A percentile compares a stretch with the other conserved stretches of the same genome.
Evolutionary conservation across 192 early-diverging fungal species (phyloP).

Genomic region (Entomortierella beljakovae): DNA sequence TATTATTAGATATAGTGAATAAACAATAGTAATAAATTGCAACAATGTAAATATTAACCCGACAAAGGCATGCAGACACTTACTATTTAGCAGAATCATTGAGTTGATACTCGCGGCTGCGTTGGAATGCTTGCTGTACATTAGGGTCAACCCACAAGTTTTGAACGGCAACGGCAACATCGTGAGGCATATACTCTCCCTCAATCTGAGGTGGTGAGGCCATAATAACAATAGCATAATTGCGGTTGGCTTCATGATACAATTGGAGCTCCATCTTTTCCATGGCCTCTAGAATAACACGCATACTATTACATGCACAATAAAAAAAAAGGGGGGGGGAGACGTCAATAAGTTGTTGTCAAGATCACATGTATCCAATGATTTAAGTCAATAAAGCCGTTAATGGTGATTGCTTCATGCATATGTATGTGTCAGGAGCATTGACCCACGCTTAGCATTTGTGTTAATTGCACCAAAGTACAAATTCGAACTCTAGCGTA

Average conservation of each 20-base stretch:
- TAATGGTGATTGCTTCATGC: too few species aligned
- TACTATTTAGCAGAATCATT: conserved; percentile 97
- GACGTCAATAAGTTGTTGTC: too few species aligned
- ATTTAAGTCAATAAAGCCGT: too few species aligned
- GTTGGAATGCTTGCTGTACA: conserved; percentile 83
- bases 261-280: conserved; percentile 82
- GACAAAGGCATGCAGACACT: conserved; percentile 20
- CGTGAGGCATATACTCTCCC: conserved; percentile 83
- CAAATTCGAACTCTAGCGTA: neutral
- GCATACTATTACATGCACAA: conserved; percentile 68
- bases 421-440: neutral
- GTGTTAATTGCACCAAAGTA: neutral
- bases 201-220: conserved; percentile 90
- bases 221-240: conserved; percentile 79
- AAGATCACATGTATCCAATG: too few species aligned
- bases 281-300: conserved; percentile 97
- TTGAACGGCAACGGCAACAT: conserved; percentile 84
- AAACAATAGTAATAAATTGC: neutral
- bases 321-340: neutral
- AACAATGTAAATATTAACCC: neutral
- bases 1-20: neutral
- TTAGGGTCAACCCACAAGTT: conserved; percentile 88
- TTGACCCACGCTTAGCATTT: neutral
- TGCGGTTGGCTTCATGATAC: conserved; percentile 74
- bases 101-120: conserved; percentile 93